Evolutionary conservation across 495 filamentous ascomycete species (phyloP), one percentile per base, ranked within the genome.

Genomic region (Penicillium robsamsonii): DNA sequence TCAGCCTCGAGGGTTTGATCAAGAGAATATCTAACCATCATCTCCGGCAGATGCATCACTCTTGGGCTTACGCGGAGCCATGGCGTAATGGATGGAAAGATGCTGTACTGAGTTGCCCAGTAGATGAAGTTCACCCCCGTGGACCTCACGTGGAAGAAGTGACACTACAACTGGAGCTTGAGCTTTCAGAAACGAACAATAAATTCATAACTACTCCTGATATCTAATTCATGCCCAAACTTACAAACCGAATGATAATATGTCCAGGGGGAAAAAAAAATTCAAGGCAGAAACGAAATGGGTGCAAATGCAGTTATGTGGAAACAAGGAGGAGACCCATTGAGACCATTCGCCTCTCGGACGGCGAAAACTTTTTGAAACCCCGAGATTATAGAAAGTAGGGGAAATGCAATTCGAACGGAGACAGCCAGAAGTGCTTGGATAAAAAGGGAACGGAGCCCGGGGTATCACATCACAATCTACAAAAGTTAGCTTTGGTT

Each of bases 381-480:
- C 37, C 37, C 58, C 58, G 38, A 46, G 44, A 67, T 62, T 67
- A 67, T 38, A 58, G 24, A 31, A 41, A 42, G 50, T 49, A 59
- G n/a, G 17, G 44, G 37, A 59, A 46, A 55, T 55, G 42, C 31
- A 50, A 59, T 50, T 60, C 54, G 33, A 48, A 46, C 45, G 12
- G 48, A 25, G 18, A 20, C 44, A 45, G 42, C 40, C 50, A 48
- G 46, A 47, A 43, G 54, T 42, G 22, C 56, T 61, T 43, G 35
- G 35, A 38, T 17, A 38, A 50, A 59, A 54, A 52, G 51, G 50
- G 48, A 58, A 59, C 48, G 42, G 49, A 51, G 46, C 40, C 46
- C 43, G 53, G 74, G 76, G 75, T 78, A 79, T 84, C 76, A 87
- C 84, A 85, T 86, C 58, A 86, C 71, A 70, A 82, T 69, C 84